Evolutionary conservation across 306 rosid species (phyloP).

Genomic region (Begonia loranthoides): DNA sequence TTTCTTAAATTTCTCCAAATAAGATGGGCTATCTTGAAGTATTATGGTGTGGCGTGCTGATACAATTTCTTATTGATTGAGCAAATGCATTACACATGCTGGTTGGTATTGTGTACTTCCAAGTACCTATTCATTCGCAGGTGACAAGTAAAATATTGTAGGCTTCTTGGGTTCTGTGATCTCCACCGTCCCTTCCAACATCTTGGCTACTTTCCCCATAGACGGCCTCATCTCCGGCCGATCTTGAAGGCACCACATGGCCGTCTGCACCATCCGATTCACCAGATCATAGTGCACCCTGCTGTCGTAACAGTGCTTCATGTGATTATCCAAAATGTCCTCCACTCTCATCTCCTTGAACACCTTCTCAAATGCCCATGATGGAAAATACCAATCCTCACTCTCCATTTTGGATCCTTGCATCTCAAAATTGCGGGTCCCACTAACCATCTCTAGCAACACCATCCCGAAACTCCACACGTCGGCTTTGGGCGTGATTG

Average conservation of each 20-base stretch:
- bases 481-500: constrained; percentile 75
- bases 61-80: too few species aligned
- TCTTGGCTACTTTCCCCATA: constrained; percentile 95
- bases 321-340: constrained; percentile 59
- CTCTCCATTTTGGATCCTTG: constrained; percentile 32
- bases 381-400: constrained; percentile 72
- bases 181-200: constrained; percentile 89
- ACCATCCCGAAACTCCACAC: constrained; percentile 93
- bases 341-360: constrained; percentile 58
- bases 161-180: constrained; percentile 65
- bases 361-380: constrained; percentile 84
- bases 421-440: constrained; percentile 39
- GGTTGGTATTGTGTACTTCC: too few species aligned
- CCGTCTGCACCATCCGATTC: constrained; percentile 76
- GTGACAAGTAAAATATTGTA: constrained; percentile 47
- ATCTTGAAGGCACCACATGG: constrained; percentile 91
- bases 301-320: constrained; percentile 41
- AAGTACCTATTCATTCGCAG: constrained; percentile 3
- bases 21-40: too few species aligned
- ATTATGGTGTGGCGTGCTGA: too few species aligned
- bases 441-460: constrained; percentile 63
- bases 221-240: constrained; percentile 77
- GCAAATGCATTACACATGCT: too few species aligned
- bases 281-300: constrained; percentile 48
- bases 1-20: too few species aligned